Conservation (phyloP, 2,329 filamentous ascomycete genomes). For the Phaeoacremonium minimum region DNA sequence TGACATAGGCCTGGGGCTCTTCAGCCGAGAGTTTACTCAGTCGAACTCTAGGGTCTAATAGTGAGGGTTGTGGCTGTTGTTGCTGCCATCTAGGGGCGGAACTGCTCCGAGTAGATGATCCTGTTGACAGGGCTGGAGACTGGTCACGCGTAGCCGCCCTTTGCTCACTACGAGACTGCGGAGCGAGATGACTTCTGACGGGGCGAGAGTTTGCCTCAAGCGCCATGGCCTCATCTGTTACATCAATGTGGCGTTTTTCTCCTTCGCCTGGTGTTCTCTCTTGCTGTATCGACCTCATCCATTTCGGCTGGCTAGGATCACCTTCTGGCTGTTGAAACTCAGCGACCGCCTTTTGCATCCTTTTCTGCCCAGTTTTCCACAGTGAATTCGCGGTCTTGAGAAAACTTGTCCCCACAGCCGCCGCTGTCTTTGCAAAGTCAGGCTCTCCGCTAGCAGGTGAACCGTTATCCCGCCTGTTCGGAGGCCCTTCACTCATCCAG, state of each 20-base stretch:
- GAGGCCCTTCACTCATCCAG: conserved; percentile 58
- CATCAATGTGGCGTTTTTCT: conserved; percentile 28
- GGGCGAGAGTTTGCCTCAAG: conserved; percentile 63
- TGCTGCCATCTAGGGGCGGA: conserved; percentile 59
- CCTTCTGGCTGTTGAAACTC: conserved; percentile 72
- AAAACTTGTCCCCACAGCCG: conserved; percentile 75
- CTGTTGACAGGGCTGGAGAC: conserved; percentile 41
- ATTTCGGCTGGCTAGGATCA: conserved; percentile 81
- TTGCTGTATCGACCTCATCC: conserved; percentile 77
- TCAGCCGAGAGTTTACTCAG: conserved; percentile 72
- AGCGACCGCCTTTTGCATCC: conserved; percentile 84
- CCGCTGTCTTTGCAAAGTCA: conserved; percentile 76
- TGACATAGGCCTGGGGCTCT: conserved; percentile 82
- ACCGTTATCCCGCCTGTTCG: conserved; percentile 46
- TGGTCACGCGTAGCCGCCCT: conserved; percentile 35
- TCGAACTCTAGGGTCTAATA: conserved; percentile 50
- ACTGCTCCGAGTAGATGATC: conserved; percentile 34
- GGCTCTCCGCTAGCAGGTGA: conserved; percentile 57
- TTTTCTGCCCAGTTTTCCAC: conserved; percentile 94
- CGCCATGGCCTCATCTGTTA: conserved; percentile 74
- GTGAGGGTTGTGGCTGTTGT: conserved; percentile 36
- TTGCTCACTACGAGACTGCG: conserved; percentile 23
- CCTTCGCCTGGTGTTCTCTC: conserved; percentile 27
- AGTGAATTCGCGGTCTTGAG: conserved; percentile 93
- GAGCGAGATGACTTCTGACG: conserved; percentile 29